A percentile compares a stretch with the other conserved stretches of the same genome.
These are phyloP conservation scores for Fusarium camptoceras DNA, from an alignment of 2,329 filamentous ascomycete genomes.

Conservation along the genomic window DNA sequence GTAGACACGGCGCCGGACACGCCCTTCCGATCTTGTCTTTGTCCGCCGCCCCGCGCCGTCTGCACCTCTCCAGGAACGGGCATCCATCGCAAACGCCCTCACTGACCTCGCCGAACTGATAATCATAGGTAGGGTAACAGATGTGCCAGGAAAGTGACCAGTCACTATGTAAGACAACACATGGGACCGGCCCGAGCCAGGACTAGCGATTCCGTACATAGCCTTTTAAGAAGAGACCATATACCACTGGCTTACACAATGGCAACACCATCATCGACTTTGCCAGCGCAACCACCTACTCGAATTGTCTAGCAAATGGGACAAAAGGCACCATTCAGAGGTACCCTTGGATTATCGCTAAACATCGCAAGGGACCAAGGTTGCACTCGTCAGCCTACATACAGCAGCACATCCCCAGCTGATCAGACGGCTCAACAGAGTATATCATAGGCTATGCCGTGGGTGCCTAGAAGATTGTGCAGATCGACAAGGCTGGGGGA, in stretches of 20 bases:
- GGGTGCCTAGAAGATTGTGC: slow-evolving; percentile 35
- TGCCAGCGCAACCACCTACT: slow-evolving; percentile 36
- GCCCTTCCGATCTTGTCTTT: slow-evolving; percentile 34
- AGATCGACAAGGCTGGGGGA: slow-evolving; percentile 37
- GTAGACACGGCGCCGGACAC: slow-evolving; percentile 22
- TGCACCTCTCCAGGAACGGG: slow-evolving; percentile 38
- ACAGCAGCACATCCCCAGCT: slow-evolving; percentile 35
- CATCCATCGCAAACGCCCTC: slow-evolving; percentile 33
- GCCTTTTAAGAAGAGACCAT: slow-evolving; percentile 7
- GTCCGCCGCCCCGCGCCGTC: slow-evolving; percentile 20
- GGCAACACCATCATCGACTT: slow-evolving; percentile 29
- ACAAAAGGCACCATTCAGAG: slow-evolving; percentile 10
- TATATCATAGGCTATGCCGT: slow-evolving; percentile 26
- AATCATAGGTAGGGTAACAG: slow-evolving; percentile 22
- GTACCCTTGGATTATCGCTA: slow-evolving; percentile 2
- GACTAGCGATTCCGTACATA: slow-evolving; percentile 18
- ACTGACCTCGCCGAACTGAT: slow-evolving; percentile 27
- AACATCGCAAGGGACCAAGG: slow-evolving; percentile 9
- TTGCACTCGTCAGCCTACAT: slow-evolving; percentile 42
- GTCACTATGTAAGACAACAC: slow-evolving; percentile 45
- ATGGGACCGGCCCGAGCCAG: slow-evolving; percentile 49
- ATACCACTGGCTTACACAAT: slow-evolving; percentile 24
- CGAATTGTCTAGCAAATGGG: slow-evolving; percentile 21
- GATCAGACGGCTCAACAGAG: slow-evolving; percentile 25
- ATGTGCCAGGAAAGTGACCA: slow-evolving; percentile 38